Evolutionary conservation across 495 filamentous ascomycete species (phyloP).

Genomic region (Talaromyces liani): DNA sequence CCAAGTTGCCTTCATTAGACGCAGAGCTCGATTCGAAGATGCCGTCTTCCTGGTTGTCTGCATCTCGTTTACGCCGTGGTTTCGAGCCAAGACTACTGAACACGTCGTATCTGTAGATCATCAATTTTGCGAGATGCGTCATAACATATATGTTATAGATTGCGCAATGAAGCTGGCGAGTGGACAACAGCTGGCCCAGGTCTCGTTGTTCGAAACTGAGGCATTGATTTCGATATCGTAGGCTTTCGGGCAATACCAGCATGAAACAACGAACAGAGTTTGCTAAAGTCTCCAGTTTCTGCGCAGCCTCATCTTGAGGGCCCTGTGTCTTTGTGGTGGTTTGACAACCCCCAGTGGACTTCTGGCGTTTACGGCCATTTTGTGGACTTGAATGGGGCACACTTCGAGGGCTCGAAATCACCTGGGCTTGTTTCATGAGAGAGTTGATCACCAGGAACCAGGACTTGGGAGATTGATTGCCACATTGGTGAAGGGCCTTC

Average conservation of each 20-base stretch:
- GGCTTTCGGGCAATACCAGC: not conserved
- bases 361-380: not conserved
- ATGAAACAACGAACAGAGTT: not conserved
- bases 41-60: too few relatives aligned
- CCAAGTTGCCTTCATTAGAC: not conserved
- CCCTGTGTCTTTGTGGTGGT: too few relatives aligned
- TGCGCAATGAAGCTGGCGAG: not conserved
- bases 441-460: conserved; percentile 25
- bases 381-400: not conserved
- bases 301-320: not conserved
- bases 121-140: not conserved
- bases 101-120: not conserved
- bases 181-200: not conserved
- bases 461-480: conserved; percentile 24
- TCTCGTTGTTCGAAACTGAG: not conserved
- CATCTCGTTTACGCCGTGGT: not conserved
- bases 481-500: conserved; percentile 21
- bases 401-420: not conserved
- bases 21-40: too few relatives aligned
- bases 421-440: not conserved
- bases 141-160: not conserved
- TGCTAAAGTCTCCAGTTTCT: not conserved
- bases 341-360: too few relatives aligned
- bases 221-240: not conserved
- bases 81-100: not conserved